Evolutionary conservation across 1,139 yeast species (phyloP).

Genomic region (Yamadazyma trypodendri): DNA sequence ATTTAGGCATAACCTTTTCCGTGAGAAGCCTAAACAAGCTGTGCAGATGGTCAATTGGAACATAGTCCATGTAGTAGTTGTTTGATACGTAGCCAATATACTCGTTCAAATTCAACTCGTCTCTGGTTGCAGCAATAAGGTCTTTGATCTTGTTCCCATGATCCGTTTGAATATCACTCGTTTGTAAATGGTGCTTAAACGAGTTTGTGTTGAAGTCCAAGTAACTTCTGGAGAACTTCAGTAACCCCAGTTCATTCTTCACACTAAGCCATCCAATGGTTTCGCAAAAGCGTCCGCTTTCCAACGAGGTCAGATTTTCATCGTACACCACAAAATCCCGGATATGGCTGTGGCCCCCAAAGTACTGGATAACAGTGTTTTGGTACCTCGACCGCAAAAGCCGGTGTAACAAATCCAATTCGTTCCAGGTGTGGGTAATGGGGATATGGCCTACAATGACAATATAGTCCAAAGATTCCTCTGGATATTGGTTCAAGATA

Average conservation of each 20-base stretch:
- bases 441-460: constrained; percentile 84
- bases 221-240: constrained; percentile 57
- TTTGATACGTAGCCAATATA: constrained; percentile 62
- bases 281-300: constrained; percentile 91
- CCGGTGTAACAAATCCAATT: constrained; percentile 51
- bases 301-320: constrained; percentile 66
- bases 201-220: constrained; percentile 78
- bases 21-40: constrained; percentile 65
- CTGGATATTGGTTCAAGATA: constrained; percentile 41
- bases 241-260: constrained; percentile 19
- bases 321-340: constrained; percentile 80
- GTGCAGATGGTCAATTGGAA: constrained; percentile 59
- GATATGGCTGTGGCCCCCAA: constrained; percentile 95
- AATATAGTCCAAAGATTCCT: constrained; percentile 57
- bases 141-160: constrained; percentile 51
- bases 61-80: constrained; percentile 67
- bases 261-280: constrained; percentile 86
- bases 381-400: constrained; percentile 61
- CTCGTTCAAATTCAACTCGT: constrained; percentile 52
- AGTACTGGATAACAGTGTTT: constrained; percentile 67
- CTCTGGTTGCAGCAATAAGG: constrained; percentile 45
- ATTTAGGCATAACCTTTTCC: constrained; percentile 56
- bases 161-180: constrained; percentile 41
- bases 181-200: constrained; percentile 54
- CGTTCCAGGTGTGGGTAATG: constrained; percentile 55